Base-by-base conservation (phyloP, 176 grass and related monocot genomes). In the Carex myosuroides region DNA sequence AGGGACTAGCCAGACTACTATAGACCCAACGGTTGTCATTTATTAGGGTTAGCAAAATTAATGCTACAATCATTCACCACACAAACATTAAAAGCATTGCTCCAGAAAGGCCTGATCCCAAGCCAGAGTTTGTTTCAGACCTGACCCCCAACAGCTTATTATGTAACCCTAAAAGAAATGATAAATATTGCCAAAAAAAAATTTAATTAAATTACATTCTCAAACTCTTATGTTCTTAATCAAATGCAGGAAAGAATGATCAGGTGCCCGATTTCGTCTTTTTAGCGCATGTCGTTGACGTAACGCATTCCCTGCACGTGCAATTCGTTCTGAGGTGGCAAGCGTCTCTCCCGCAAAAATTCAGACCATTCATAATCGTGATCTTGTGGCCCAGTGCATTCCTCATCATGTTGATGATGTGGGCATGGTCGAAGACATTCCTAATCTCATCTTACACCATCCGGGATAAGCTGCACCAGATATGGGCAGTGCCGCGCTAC, bases 361-460 rank as follows among this genome's bases (percentile, higher is more conserved):
- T 88, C 54, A 85, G 85, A 3, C 52, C 14, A 5, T 89, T 90
- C 89, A 68, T 90, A 24, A 52, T 92, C 2, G 26, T 88, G 8
- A 2, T 29, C 29, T 29, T 85, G 46, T 98, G 89, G 95, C 91
- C 92, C 0, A 20, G 75, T 69, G 91, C 92, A 0, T 93, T 88
- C 35, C 0, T 90, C 22, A 14, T 64, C 58, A 95, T 95, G 92
- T 83, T 95, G 86, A 13, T 87, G n/a, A 82, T 93, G 80, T 95
- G 95, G 95, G 89, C 33, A 0, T 93, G 72, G 26, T 95, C 95
- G 79, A 98, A 95, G 88, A 91, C 95, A 17, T 98, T 98, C 88
- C 20, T 86, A 57, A 22, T 93, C 89, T 63, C 64, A 86, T 90
- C 64, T 81, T 98, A 98, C 91, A 86, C 62, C 30, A 86, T 98